Evolutionary conservation across 106 monocot genomes (phyloP).

Genomic region (Alisma plantagoaquatica): DNA sequence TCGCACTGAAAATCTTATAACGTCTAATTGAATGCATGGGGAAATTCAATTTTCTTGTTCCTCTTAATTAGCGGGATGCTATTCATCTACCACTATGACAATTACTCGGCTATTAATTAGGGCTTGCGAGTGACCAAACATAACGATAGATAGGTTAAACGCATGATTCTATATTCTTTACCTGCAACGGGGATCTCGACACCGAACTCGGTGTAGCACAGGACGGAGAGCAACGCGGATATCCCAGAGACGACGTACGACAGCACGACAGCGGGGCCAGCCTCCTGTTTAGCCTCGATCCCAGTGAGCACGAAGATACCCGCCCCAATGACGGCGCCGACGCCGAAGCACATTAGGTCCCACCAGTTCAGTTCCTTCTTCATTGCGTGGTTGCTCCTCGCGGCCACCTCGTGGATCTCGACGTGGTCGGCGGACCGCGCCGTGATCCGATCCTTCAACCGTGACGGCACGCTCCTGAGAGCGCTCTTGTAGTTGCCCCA

Average conservation of each 20-base stretch:
- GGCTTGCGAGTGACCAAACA: too few species aligned
- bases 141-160: too few species aligned
- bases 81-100: too few species aligned
- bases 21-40: too few species aligned
- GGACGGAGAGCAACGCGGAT: constrained; percentile 86
- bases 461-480: constrained; percentile 20
- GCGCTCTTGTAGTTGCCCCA: constrained; percentile 39
- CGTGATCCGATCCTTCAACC: constrained; percentile 38
- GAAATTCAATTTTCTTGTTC: too few species aligned
- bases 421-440: constrained; percentile 25
- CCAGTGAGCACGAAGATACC: constrained; percentile 75
- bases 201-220: constrained; percentile 83
- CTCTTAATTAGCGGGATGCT: too few species aligned
- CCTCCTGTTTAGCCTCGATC: constrained; percentile 24
- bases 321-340: constrained; percentile 69
- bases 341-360: constrained; percentile 71
- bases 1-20: too few species aligned
- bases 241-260: constrained; percentile 65
- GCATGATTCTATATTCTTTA: too few species aligned
- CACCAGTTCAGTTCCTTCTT: constrained; percentile 62
- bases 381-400: constrained; percentile 61
- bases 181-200: constrained; percentile 75
- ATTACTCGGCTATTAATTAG: too few species aligned
- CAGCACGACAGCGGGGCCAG: constrained; percentile 58
- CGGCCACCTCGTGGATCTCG: constrained; percentile 43